Evolutionary conservation across 1,284 basidiomycete species (phyloP), one percentile per base, ranked within the genome.

Genomic region (Leucoagaricus sp.): DNA sequence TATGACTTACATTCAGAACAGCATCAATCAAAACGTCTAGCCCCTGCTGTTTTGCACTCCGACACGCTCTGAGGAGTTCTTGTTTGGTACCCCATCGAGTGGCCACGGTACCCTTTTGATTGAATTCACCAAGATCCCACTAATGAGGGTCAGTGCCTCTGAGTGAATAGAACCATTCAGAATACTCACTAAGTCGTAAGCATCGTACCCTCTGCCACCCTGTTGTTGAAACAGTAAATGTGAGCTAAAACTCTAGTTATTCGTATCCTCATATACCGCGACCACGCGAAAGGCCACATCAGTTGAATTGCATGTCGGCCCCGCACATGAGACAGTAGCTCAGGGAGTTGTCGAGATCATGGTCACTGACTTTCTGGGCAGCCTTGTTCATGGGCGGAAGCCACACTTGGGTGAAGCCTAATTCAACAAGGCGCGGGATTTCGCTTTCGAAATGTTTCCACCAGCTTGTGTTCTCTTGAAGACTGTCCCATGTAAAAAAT

Each of bases 71-170:
- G 2, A 94, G 67, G 19, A 96, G 82, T 64, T 98, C 87, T 45
- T 93, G 84, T 63, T 89, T 90, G 12, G 88, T 90, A 17, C 96
- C 96, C 93, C 94, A 98, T 61, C 95, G 84, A n/a, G 95, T 98
- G 8, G 78, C 71, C 50, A 84, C 73, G n/a, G 82, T 75, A 10
- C 89, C 91, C 70, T 94, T 96, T 70, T 93, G 90, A 51, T 93
- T 75, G 63, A 97, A 98, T 75, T 98, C 95, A 47, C 96, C 96
- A 9, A 98, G 75, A 68, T 95, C 93, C 90, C 91, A 94, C 83
- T 93, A 36, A 45, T 44, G 12, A 31, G 46, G 26, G 15, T 19
- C 40, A 40, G 58, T 4, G 44, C 29, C 26, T 15, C 45, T 36
- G 36, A 26, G 2, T 52, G 19, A 17, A 36, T 12, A 10, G 42